Evolutionary conservation across 106 monocot species (phyloP).

Genomic region (Dendrobium nobile): DNA sequence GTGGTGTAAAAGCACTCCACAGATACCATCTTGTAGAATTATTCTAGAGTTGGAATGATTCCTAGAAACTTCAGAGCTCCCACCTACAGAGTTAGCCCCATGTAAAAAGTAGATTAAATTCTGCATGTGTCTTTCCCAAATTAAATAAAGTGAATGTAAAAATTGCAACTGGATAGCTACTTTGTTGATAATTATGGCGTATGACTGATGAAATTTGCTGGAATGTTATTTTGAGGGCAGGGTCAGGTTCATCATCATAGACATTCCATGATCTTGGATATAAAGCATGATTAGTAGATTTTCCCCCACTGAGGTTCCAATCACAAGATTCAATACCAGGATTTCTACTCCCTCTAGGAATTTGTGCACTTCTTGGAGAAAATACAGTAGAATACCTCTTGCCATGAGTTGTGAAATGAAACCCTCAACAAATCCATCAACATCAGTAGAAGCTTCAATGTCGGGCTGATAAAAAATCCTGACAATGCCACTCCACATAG

Average conservation of each 20-base stretch:
- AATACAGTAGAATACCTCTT: conserved; percentile 65
- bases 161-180: conserved; percentile 77
- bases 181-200: conserved; percentile 74
- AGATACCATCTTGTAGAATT: conserved; percentile 60
- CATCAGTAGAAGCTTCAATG: too few species aligned
- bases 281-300: conserved; percentile 76
- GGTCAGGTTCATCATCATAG: conserved; percentile 87
- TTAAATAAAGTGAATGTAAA: conserved; percentile 68
- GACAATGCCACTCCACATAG: too few species aligned
- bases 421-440: conserved; percentile 20
- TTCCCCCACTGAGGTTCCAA: conserved; percentile 76
- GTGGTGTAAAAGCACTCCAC: conserved; percentile 77
- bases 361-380: conserved; percentile 38
- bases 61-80: conserved; percentile 74
- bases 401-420: conserved; percentile 72
- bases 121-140: conserved; percentile 57
- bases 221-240: conserved; percentile 73
- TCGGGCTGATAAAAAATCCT: too few species aligned
- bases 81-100: conserved; percentile 96
- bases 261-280: conserved; percentile 92
- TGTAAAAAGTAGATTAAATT: conserved; percentile 78
- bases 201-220: conserved; percentile 93
- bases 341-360: conserved; percentile 38
- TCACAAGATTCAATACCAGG: conserved; percentile 85
- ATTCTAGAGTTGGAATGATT: conserved; percentile 67